Base-by-base conservation (phyloP, 345 rosid genomes). In the Schrenkiella parvula region DNA sequence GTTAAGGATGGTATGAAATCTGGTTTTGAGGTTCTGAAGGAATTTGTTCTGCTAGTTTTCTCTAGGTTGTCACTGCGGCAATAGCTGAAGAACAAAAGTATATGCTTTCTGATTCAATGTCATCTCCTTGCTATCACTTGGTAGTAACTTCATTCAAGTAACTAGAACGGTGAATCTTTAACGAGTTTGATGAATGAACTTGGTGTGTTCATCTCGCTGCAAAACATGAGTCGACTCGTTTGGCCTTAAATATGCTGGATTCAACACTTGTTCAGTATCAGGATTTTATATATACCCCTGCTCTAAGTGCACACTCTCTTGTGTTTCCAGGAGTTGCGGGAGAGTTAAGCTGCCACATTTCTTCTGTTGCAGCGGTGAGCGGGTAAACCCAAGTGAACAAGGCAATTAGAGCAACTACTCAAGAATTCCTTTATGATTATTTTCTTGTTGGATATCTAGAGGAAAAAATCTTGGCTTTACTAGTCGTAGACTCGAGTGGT, bases 361-460 rank as follows among this genome's bases (percentile, higher is more conserved):
- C 75, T 91, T 60, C 57, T 91, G 99, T 78, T 95, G 99, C 90
- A 89, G 97, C 44, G 97, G 99, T 46, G 95, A 85, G 59, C 82
- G 86, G 26, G 79, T 54, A 51, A 66, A 34, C 55, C 70, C 65
- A 4, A 74, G 35, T 17, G 85, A 73, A 72, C 76, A 52, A 46
- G 53, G 57, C 58, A 68, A 60, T 38, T 62, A 42, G 15, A 41
- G 17, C 28, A 29, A 28, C 74, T 68, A 59, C 43, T 23, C 54
- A 53, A 43, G 65, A 46, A 39, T 43, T 67, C 58, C 48, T 23
- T 6, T 42, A 34, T 43, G 35, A 18, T 18, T 35, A 52, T 23
- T 75, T 75, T 64, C 63, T 60, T 17, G 21, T 39, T 74, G 54
- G 48, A 74, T 67, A 47, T 41, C 54, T 22, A 39, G 48, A 29